Evolutionary conservation across 805 yeast genomes (phyloP).

Genomic region (Scheffersomyces amazonensis): DNA sequence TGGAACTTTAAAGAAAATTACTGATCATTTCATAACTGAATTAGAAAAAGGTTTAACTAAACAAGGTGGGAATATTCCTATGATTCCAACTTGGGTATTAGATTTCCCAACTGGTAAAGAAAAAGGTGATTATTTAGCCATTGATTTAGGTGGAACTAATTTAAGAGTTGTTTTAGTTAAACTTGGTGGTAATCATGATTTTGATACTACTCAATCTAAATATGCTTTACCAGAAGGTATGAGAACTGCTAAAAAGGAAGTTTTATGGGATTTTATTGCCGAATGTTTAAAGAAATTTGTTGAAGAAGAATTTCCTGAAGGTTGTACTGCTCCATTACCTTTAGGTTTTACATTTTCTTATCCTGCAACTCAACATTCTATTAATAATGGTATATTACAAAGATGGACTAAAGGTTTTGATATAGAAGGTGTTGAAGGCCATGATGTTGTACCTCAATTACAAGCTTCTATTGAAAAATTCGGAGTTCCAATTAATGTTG

Average conservation of each 20-base stretch:
- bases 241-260: constrained; percentile 76
- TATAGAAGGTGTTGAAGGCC: constrained; percentile 88
- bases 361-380: constrained; percentile 81
- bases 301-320: constrained; percentile 64
- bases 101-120: constrained; percentile 92
- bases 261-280: constrained; percentile 85
- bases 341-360: constrained; percentile 94
- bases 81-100: constrained; percentile 97
- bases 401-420: constrained; percentile 99
- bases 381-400: constrained; percentile 84
- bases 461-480: constrained; percentile 66
- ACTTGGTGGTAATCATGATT: constrained; percentile 77
- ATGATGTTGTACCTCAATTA: constrained; percentile 90
- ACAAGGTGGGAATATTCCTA: constrained; percentile 85
- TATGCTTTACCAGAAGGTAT: constrained; percentile 72
- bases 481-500: constrained; percentile 76
- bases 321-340: constrained; percentile 58
- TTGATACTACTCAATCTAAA: constrained; percentile 84
- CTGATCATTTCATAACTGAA: constrained; percentile 74
- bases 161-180: constrained; percentile 87
- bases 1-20: constrained; percentile 60
- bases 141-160: constrained; percentile 97
- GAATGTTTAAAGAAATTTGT: constrained; percentile 71
- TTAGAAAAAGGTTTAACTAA: constrained; percentile 76
- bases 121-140: constrained; percentile 84